These are phyloP conservation scores for Verticillium klebahnii DNA, from an alignment of 2,329 filamentous ascomycete species.

Conservation along the genomic window DNA sequence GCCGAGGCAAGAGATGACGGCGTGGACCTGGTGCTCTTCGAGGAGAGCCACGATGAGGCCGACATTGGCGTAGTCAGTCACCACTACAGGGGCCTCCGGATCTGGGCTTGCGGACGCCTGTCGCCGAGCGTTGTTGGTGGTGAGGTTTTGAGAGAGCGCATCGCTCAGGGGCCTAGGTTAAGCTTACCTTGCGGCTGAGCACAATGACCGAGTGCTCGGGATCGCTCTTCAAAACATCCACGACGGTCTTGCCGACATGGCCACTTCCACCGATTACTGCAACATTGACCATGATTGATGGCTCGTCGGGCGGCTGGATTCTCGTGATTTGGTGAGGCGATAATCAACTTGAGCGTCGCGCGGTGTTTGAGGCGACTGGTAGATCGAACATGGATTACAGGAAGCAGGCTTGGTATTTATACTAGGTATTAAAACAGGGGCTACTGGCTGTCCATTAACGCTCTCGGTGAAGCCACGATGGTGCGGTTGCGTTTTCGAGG, in stretches of 20 bases:
- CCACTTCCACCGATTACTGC: conserved; percentile 42
- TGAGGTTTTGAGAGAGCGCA: neutral
- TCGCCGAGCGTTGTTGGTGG: neutral
- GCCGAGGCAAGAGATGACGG: conserved; percentile 36
- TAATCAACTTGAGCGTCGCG: too few species aligned
- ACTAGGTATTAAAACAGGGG: too few species aligned
- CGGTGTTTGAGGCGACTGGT: too few species aligned
- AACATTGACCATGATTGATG: conserved; percentile 15
- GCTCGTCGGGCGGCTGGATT: too few species aligned
- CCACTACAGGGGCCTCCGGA: neutral
- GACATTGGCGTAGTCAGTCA: conserved; percentile 4
- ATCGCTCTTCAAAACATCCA: conserved; percentile 32
- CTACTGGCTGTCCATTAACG: too few species aligned
- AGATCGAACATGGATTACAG: too few species aligned
- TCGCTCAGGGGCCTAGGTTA: neutral
- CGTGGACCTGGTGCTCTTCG: conserved; percentile 26
- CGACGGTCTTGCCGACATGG: conserved; percentile 36
- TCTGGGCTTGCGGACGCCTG: neutral
- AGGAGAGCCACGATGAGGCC: neutral
- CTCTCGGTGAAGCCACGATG: too few species aligned
- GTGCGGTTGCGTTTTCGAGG: too few species aligned
- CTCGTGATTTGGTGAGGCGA: too few species aligned
- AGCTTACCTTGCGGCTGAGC: conserved; percentile 30
- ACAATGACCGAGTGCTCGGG: conserved; percentile 32
- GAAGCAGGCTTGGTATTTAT: too few species aligned